Base-by-base conservation (phyloP, 2,329 filamentous ascomycete genomes). In the Harringtonia lauricola region DNA sequence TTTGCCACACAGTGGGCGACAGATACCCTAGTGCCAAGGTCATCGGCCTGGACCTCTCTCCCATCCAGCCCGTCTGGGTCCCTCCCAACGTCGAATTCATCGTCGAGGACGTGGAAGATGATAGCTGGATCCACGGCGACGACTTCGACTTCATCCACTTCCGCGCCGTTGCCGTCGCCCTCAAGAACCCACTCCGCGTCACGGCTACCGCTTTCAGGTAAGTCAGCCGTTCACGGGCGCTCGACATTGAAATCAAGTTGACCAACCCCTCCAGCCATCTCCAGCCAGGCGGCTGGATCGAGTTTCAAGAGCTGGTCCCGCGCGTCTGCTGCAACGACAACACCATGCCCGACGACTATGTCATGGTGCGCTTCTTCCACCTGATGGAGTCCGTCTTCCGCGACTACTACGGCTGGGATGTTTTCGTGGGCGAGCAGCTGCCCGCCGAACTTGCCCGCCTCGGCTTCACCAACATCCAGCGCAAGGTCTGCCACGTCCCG, bases 111-210 rank as follows among this genome's bases (percentile, higher is more conserved):
- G 64, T 72, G 22, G 74, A 79, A 52, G 67, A 66, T 35, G 54
- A 57, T 44, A 64, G 68, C 4, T 79, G 74, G 75, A 56, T 74
- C 10, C 68, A 76, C 47, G 70, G 68, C 9, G 65, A 71, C 44
- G 65, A 71, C 45, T 79, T 74, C 47, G 75, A 81, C 53, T 76
- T 74, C 48, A 67, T 79, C n/a, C 76, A 80, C 54, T 67, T 71
- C 19, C 65, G 77, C 3, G 69, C 74, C 44, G 70, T 70, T 1
- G 68, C 72, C n/a, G 67, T 67, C 55, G 65, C 67, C 2, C 66
- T 79, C 39, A 68, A 63, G 37, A 64, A 78, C 52, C 76, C 72
- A 67, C 59, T 60, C 3, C 59, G 53, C 9, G 54, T 76, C 1
- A 62, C 73, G 33, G 53, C 55, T 8, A 63, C 62, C 31, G 61